Evolutionary conservation across 2,329 filamentous ascomycete species (phyloP).

Genomic region (Coniochaeta sp.): DNA sequence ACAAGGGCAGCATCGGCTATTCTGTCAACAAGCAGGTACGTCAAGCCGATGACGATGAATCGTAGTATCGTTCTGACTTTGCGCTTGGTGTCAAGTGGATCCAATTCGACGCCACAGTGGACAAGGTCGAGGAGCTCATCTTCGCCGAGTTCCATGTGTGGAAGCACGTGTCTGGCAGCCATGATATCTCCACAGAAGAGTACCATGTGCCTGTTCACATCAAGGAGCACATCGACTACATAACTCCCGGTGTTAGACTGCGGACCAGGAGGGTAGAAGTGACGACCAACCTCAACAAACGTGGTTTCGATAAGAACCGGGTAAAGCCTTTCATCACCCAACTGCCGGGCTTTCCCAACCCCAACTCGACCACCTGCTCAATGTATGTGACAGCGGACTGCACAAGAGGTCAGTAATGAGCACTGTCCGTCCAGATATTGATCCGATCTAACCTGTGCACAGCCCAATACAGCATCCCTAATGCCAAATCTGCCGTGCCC

Average conservation of each 20-base stretch:
- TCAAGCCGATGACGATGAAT: constrained; percentile 1
- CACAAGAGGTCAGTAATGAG: constrained; percentile 7
- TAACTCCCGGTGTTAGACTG: constrained; percentile 9
- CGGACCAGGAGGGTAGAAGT: background rate
- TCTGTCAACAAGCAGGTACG: constrained; percentile 10
- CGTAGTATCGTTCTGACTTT: background rate
- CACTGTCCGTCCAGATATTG: background rate
- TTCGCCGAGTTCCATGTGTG: constrained; percentile 17
- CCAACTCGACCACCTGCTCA: constrained; percentile 8
- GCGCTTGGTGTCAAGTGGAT: constrained; percentile 14
- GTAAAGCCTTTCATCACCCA: constrained; percentile 5
- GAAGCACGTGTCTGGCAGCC: constrained; percentile 14
- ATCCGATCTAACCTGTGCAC: constrained; percentile 2
- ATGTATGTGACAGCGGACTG: constrained; percentile 9
- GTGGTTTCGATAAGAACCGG: background rate
- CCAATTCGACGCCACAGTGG: constrained; percentile 18
- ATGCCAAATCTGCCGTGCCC: constrained; percentile 7
- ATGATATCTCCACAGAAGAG: constrained; percentile 13
- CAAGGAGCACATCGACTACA: constrained; percentile 12
- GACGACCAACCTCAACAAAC: background rate
- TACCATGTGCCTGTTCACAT: constrained; percentile 12
- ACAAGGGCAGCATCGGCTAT: constrained; percentile 5
- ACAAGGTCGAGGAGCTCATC: constrained; percentile 19
- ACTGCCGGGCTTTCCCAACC: constrained; percentile 7
- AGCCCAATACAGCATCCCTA: constrained; percentile 13